These are phyloP conservation scores for Sanghuangporus weigelae DNA, from an alignment of 1,284 basidiomycete genomes.

Conservation along the genomic window DNA sequence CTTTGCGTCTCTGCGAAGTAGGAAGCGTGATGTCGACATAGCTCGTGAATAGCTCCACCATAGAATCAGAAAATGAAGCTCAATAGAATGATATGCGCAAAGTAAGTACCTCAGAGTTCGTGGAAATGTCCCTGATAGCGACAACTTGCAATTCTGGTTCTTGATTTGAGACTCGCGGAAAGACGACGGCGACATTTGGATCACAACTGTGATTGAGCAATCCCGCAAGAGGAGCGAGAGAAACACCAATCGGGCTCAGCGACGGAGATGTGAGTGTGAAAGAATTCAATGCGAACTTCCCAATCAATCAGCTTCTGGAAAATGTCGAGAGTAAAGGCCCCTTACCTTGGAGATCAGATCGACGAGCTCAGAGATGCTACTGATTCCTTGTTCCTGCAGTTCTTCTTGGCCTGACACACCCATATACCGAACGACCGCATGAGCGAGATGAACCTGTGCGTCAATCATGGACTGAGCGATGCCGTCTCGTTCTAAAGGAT, in stretches of 20 bases:
- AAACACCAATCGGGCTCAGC: slow-evolving; percentile 74
- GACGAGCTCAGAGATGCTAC: slow-evolving; percentile 56
- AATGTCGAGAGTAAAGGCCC: background rate
- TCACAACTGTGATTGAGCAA: slow-evolving; percentile 89
- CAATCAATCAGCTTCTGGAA: background rate
- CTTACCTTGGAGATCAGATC: slow-evolving; percentile 66
- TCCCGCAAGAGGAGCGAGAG: slow-evolving; percentile 73
- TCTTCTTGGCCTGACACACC: slow-evolving; percentile 53
- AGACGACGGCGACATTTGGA: slow-evolving; percentile 88
- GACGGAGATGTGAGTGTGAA: slow-evolving; percentile 78
- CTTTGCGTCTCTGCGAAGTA: slow-evolving; percentile 45
- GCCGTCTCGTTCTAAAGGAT: slow-evolving; percentile 40
- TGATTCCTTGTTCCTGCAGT: slow-evolving; percentile 50
- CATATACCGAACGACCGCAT: slow-evolving; percentile 64
- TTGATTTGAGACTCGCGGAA: slow-evolving; percentile 49
- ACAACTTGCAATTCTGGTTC: slow-evolving; percentile 72
- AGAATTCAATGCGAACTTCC: slow-evolving; percentile 82
- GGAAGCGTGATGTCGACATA: slow-evolving; percentile 86
- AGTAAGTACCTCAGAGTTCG: slow-evolving; percentile 61
- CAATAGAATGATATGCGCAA: slow-evolving; percentile 11
- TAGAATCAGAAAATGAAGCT: slow-evolving; percentile 2
- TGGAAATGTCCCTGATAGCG: slow-evolving; percentile 56
- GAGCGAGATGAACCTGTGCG: slow-evolving; percentile 61
- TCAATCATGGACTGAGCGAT: slow-evolving; percentile 46
- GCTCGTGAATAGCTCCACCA: slow-evolving; percentile 53